phyloP scores from a whole-genome alignment of 495 filamentous ascomycete species.

The Annulohypoxylon bovei region DNA sequence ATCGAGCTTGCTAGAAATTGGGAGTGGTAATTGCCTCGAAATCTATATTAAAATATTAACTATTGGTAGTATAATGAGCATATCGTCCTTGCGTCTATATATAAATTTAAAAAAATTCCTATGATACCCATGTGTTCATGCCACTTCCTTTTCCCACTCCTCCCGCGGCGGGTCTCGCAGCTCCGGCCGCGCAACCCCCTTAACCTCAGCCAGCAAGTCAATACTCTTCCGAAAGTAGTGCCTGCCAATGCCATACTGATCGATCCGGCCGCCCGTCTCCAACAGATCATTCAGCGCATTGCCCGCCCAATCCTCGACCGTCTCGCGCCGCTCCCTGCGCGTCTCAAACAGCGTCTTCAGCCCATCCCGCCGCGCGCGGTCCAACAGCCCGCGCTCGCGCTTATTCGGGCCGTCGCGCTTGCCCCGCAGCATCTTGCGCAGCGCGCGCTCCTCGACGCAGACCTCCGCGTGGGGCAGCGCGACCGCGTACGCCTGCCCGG shows the following conservation, averaged over 20 bases:
- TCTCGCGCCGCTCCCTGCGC: not conserved
- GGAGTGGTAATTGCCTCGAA: constrained; percentile 13
- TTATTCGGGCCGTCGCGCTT: not conserved
- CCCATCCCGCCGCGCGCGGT: not conserved
- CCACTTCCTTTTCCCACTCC: too few species aligned
- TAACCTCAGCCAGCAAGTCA: not conserved
- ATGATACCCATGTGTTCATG: too few species aligned
- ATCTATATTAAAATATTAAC: too few species aligned
- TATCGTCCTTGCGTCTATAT: too few species aligned
- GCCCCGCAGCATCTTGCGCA: not conserved
- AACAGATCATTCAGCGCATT: not conserved
- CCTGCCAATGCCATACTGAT: not conserved
- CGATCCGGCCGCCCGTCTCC: not conserved
- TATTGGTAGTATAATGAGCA: too few species aligned
- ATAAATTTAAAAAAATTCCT: too few species aligned
- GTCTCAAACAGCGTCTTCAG: not conserved
- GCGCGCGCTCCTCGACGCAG: not conserved
- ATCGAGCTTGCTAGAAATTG: constrained; percentile 43
- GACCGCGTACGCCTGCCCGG: not conserved
- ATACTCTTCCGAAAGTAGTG: not conserved
- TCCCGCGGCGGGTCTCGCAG: not conserved
- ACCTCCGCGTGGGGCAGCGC: not conserved
- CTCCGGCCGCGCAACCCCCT: not conserved
- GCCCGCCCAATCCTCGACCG: not conserved
- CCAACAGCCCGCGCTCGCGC: not conserved